Base-by-base conservation (phyloP, 2,329 filamentous ascomycete species). In the Ophiostoma montium region DNA sequence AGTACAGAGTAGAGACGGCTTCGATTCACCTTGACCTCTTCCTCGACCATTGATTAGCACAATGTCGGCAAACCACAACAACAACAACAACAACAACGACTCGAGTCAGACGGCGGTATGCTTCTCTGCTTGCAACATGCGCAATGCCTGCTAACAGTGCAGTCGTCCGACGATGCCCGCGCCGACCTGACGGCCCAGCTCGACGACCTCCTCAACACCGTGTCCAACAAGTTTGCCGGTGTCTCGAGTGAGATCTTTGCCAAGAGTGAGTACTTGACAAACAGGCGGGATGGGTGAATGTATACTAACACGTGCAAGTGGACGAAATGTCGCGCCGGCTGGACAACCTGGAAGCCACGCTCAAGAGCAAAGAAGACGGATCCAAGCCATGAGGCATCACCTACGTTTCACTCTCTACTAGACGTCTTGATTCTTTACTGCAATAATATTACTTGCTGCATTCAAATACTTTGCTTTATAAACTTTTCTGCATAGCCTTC, bases 321-420 rank as follows among this genome's bases (percentile, higher is more conserved):
- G 89, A 95, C 61, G 88, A 95, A 55, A 95, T 95, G 88, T 84
- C 86, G 13, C 75, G 83, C 53, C 78, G 89, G 23, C 68, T 95
- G 19, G 89, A 95, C 61, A 86, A 81, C 51, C 73, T 95, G 11
- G 89, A 94, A 63, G 72, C 82, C 21, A 80, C 82, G 13, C 70
- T 94, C 41, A 72, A 77, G 35, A 74, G 70, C 51, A 77, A 71
- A 56, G 63, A 70, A 19, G 59, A 59, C 15, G 46, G 32, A 8
- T 50, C 54, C 12, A 57, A 57, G 48, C 32, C 47, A 50, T 53
- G 35, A 27, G 23, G 8, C 23, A n/a, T n/a, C n/a, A n/a, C n/a
- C n/a, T n/a, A n/a, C n/a, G n/a, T n/a, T n/a, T n/a, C 30, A 31
- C 11, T 7, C 30, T 31, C 6, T 31, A 31, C 11, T 6, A 6